These are phyloP conservation scores for Cladosporium sp. DNA, from an alignment of 2,329 filamentous ascomycete genomes.

Conservation along the genomic window DNA sequence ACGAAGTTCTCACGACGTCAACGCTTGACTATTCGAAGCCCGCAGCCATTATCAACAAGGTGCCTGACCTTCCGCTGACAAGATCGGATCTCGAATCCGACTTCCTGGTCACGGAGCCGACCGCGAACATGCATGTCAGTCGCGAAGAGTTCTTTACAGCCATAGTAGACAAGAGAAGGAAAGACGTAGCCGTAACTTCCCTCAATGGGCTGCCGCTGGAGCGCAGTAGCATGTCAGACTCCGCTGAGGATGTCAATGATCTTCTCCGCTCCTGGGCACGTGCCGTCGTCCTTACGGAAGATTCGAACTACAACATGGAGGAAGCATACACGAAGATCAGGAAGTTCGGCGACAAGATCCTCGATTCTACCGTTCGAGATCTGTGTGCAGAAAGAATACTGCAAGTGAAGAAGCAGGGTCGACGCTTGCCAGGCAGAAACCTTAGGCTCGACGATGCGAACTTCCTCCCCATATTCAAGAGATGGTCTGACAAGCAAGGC, in stretches of 20 bases:
- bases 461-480: constrained; percentile 55
- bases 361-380: constrained; percentile 51
- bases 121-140: constrained; percentile 13
- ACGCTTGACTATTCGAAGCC: constrained; percentile 1
- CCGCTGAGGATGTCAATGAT: constrained; percentile 10
- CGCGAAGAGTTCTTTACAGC: constrained; percentile 20
- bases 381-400: constrained; percentile 53
- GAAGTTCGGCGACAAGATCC: constrained; percentile 28
- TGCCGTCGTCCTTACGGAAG: constrained; percentile 41
- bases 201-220: constrained; percentile 17
- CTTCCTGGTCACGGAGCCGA: constrained; percentile 14
- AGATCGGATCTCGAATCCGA: constrained; percentile 14
- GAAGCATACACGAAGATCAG: constrained; percentile 39
- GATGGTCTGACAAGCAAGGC: constrained; percentile 41
- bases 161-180: constrained; percentile 19
- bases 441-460: constrained; percentile 58
- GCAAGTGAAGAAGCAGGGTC: constrained; percentile 57
- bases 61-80: background rate
- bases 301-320: constrained; percentile 35
- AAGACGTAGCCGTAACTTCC: constrained; percentile 16
- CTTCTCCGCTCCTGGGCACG: constrained; percentile 43
- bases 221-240: constrained; percentile 1
- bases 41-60: constrained; percentile 10
- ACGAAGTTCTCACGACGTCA: constrained; percentile 29
- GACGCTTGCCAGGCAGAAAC: constrained; percentile 55